Evolutionary conservation across 192 early-diverging fungal genomes (phyloP).

Genomic region (Backusella psychrophila): DNA sequence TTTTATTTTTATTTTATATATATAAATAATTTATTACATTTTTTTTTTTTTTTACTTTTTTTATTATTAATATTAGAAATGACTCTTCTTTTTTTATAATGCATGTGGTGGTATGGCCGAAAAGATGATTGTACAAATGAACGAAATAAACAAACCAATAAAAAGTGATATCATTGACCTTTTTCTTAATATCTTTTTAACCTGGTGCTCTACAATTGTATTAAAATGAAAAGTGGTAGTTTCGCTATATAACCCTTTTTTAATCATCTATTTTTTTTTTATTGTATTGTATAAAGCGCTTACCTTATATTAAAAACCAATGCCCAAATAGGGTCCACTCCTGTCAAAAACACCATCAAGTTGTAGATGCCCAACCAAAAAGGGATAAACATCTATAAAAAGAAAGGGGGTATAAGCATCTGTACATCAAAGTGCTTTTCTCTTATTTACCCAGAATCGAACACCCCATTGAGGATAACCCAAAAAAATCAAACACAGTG

Average conservation of each 20-base stretch:
- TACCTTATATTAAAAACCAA: slow-evolving; percentile 34
- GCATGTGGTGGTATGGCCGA: slow-evolving; percentile 21
- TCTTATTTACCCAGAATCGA: slow-evolving; percentile 49
- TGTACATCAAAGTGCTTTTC: not conserved
- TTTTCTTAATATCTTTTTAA: slow-evolving; percentile 20
- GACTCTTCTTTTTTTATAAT: slow-evolving; percentile 9
- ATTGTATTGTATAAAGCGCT: not conserved
- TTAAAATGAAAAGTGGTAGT: slow-evolving; percentile 37
- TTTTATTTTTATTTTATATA: not conserved
- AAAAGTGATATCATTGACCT: slow-evolving; percentile 25
- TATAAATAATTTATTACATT: not conserved
- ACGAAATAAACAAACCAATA: slow-evolving; percentile 10
- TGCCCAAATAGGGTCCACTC: slow-evolving; percentile 39
- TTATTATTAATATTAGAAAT: not conserved
- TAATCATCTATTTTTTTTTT: not conserved
- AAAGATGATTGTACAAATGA: slow-evolving; percentile 14
- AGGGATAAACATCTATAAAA: slow-evolving; percentile 26
- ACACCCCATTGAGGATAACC: slow-evolving; percentile 38
- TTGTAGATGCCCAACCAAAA: slow-evolving; percentile 39
- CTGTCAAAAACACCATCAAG: slow-evolving; percentile 33
- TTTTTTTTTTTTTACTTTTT: not conserved
- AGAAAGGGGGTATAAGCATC: not conserved
- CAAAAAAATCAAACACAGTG: slow-evolving; percentile 52
- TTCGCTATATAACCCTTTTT: slow-evolving; percentile 17
- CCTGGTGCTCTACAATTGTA: slow-evolving; percentile 22